These are phyloP conservation scores for Candida pseudoviswanathii DNA, from an alignment of 1,139 yeast genomes.

Conservation along the genomic window DNA sequence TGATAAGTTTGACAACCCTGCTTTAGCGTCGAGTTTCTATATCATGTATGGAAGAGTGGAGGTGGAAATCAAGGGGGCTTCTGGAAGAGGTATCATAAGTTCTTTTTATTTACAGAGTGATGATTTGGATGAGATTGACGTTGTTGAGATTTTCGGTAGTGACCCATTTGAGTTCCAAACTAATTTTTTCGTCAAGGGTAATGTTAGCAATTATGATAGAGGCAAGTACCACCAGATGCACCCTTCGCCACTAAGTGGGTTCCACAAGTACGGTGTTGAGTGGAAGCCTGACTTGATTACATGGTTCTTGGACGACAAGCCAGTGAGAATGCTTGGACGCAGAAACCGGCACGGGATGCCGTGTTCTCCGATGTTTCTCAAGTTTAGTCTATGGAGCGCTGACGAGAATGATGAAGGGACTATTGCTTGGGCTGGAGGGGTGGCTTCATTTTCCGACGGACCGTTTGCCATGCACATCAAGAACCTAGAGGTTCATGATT, in stretches of 20 bases:
- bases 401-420: constrained; percentile 37
- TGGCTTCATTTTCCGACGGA: constrained; percentile 31
- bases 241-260: constrained; percentile 26
- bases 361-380: constrained; percentile 40
- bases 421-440: constrained; percentile 47
- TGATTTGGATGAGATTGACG: constrained; percentile 51
- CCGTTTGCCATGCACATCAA: constrained; percentile 41
- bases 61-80: constrained; percentile 39
- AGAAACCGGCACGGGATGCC: constrained; percentile 36
- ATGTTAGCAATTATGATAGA: constrained; percentile 42
- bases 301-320: constrained; percentile 35
- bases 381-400: constrained; percentile 47
- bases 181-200: constrained; percentile 49
- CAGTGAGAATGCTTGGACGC: constrained; percentile 26
- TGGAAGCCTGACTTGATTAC: constrained; percentile 38
- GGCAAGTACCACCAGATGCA: constrained; percentile 34
- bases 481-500: constrained; percentile 34
- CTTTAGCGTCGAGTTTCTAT: constrained; percentile 36
- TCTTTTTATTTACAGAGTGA: constrained; percentile 49
- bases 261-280: constrained; percentile 35
- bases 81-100: constrained; percentile 46
- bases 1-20: constrained; percentile 42
- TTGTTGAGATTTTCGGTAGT: constrained; percentile 48
- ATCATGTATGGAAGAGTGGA: constrained; percentile 46
- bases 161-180: constrained; percentile 37